Evolutionary conservation across 306 rosid species (phyloP).

Genomic region (Arachis hypogaea): DNA sequence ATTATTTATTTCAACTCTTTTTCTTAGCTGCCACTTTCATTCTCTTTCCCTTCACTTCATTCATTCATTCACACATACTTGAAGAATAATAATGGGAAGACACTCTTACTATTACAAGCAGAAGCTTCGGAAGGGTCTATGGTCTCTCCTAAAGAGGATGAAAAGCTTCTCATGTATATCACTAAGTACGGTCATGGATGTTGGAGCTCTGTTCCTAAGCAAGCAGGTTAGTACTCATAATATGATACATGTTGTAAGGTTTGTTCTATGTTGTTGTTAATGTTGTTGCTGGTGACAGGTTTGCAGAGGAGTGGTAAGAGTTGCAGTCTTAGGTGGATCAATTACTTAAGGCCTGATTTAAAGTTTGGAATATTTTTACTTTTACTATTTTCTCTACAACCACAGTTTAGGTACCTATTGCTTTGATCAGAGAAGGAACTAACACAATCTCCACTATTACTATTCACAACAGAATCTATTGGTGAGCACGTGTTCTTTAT

Average conservation of each 20-base stretch:
- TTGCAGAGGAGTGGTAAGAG: conserved; percentile 74
- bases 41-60: conserved; percentile 37
- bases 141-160: conserved; percentile 70
- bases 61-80: too few species aligned
- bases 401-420: too few species aligned
- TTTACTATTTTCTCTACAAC: too few species aligned
- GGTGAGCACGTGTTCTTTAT: too few species aligned
- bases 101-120: conserved; percentile 69
- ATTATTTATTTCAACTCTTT: conserved; percentile 54
- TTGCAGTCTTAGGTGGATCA: conserved; percentile 69
- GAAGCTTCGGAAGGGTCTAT: conserved; percentile 64
- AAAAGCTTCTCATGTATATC: conserved; percentile 58
- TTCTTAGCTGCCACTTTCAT: conserved; percentile 62
- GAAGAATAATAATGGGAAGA: conserved; percentile 46
- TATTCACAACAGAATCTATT: too few species aligned
- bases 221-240: conserved; percentile 44
- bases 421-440: too few species aligned
- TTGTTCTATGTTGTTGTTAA: neutral
- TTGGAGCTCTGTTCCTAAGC: conserved; percentile 72
- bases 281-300: conserved; percentile 41
- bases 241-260: too few species aligned
- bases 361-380: conserved; percentile 19
- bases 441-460: too few species aligned
- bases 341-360: conserved; percentile 67
- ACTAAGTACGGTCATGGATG: conserved; percentile 62